Evolutionary conservation across 805 yeast species (phyloP), one percentile per base, ranked within the genome.

Genomic region (Scheffersomyces lignosus): DNA sequence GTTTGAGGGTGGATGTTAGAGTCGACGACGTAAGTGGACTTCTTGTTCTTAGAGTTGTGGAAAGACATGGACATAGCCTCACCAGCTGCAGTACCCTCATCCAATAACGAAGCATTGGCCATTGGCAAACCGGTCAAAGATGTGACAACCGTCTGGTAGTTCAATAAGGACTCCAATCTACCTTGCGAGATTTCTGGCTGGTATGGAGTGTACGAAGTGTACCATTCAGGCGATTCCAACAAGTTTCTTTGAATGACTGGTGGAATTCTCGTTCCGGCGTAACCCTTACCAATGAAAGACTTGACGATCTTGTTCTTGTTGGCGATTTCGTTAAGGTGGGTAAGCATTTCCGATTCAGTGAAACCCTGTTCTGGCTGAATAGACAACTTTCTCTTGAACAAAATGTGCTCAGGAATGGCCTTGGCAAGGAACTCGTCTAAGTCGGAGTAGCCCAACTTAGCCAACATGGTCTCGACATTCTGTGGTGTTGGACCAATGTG

Each of bases 181-280:
- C 99, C 99, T 65, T 93, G 99, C 1, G 96, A 85, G 40, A 93
- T 90, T 62, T 93, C 99, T 1, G 99, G 96, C 68, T 93, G 99
- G 62, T 93, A 93, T 24, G 99, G 99, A 16, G 99, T 93, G 61
- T 93, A 93, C 1, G 97, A 88, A 15, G 99, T 93, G 71, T 93
- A 93, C 99, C 99, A 93, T 58, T 89, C 96, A 4, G 99, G 99
- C 43, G 83, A 80, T 63, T 93, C 99, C 39, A 93, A 69, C 40
- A 93, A 64, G 54, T 93, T 93, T 59, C 99, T 80, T 69, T 87
- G 95, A 49, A 93, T 86, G 24, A 91, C 96, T 1, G 95, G 84
- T 0, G 99, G 99, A 31, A 87, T 70, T 35, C 77, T 71, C 0
- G 98, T 91, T 41, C 95, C 95, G 50, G 87, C 85, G 64, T 91